These are phyloP conservation scores for Paratinospora sagittata DNA, from an alignment of 164 flowering plant species.

Conservation along the genomic window DNA sequence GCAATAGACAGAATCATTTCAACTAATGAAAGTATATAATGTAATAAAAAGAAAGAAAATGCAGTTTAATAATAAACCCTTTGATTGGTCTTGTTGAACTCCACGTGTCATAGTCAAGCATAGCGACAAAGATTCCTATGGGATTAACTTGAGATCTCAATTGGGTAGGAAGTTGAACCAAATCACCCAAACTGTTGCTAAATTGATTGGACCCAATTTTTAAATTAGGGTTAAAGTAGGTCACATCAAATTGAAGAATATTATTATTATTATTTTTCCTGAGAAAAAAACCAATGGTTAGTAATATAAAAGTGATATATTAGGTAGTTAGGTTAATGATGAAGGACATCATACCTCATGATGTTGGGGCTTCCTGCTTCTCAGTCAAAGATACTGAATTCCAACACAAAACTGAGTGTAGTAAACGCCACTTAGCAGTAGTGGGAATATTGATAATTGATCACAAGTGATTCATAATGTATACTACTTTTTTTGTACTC, in stretches of 20 bases:
- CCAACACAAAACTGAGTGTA: slow-evolving; percentile 7
- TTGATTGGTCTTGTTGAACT: neutral
- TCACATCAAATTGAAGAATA: neutral
- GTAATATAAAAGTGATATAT: neutral
- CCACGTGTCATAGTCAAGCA: neutral
- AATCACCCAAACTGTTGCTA: neutral
- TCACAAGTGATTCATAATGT: too few relatives aligned
- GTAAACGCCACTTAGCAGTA: slow-evolving; percentile 1
- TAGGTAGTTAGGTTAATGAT: slow-evolving; percentile 15
- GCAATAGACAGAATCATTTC: neutral
- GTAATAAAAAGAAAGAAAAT: too few relatives aligned
- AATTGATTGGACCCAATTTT: neutral
- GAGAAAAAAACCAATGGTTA: neutral
- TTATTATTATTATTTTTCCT: too few relatives aligned
- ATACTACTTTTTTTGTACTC: too few relatives aligned
- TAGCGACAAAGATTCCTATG: neutral
- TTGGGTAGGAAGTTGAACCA: neutral
- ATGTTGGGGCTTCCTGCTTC: slow-evolving; percentile 8
- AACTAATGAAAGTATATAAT: neutral
- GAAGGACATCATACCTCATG: slow-evolving; percentile 12
- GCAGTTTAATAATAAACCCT: neutral
- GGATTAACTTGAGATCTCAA: neutral
- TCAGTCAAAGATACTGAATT: slow-evolving; percentile 14
- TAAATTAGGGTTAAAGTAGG: too few relatives aligned
- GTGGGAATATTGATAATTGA: neutral